A percentile compares a stretch with the other conserved stretches of the same genome.
Conservation (phyloP, 1,284 basidiomycete species). For the Anthracocystis walkeri region DNA sequence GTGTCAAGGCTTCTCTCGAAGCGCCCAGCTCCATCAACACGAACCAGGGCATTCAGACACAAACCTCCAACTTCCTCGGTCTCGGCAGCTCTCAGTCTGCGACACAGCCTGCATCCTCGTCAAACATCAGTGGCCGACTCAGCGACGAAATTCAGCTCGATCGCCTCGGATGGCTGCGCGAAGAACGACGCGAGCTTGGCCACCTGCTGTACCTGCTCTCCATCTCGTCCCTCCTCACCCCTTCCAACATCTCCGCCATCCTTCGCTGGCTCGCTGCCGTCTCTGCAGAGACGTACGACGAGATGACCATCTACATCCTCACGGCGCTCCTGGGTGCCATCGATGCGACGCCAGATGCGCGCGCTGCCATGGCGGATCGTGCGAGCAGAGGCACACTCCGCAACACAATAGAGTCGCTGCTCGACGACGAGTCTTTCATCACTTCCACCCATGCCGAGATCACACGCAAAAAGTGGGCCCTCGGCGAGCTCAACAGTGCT, state of each 20-base stretch:
- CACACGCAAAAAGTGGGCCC: constrained; percentile 74
- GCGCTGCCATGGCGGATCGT: constrained; percentile 49
- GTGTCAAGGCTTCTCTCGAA: constrained; percentile 51
- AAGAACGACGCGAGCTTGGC: constrained; percentile 62
- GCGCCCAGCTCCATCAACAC: constrained; percentile 19
- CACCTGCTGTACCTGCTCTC: constrained; percentile 65
- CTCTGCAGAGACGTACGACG: constrained; percentile 51
- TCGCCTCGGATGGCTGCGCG: constrained; percentile 57
- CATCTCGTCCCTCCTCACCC: constrained; percentile 56
- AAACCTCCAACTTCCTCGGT: constrained; percentile 46
- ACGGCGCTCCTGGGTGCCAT: constrained; percentile 78
- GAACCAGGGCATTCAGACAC: constrained; percentile 41
- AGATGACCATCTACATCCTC: constrained; percentile 78
- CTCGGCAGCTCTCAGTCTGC: constrained; percentile 38
- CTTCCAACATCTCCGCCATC: constrained; percentile 49
- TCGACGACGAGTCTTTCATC: constrained; percentile 66
- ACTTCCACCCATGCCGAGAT: constrained; percentile 62
- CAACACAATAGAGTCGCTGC: constrained; percentile 43
- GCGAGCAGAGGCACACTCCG: constrained; percentile 41
- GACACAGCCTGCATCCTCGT: constrained; percentile 20
- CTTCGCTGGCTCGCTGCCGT: constrained; percentile 53
- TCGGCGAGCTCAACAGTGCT: constrained; percentile 80
- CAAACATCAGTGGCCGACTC: constrained; percentile 37
- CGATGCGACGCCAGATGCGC: constrained; percentile 74
- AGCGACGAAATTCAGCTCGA: constrained; percentile 65